Evolutionary conservation across 1,284 basidiomycete species (phyloP).

Genomic region (Stygiomarasmius scandens): DNA sequence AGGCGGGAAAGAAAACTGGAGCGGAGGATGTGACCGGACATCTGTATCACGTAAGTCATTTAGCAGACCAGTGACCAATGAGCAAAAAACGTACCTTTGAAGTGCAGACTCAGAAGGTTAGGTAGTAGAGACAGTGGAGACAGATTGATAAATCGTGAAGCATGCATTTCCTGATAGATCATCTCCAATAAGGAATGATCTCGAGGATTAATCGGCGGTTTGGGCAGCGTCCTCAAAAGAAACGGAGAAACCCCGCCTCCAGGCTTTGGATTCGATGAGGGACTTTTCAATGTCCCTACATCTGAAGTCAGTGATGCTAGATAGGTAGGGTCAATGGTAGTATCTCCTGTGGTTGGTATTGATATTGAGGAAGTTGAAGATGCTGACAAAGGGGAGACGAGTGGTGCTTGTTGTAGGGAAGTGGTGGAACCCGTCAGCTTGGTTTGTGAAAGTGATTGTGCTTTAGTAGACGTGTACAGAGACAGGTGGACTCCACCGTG

Average conservation of each 20-base stretch:
- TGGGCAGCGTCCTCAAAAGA: constrained; percentile 16
- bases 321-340: neutral
- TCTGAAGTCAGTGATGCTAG: neutral
- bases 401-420: neutral
- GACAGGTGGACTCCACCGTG: neutral
- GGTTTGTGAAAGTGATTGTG: neutral
- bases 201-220: constrained; percentile 53
- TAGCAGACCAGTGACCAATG: neutral
- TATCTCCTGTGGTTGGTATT: neutral
- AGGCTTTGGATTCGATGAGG: neutral
- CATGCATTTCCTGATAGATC: constrained; percentile 71
- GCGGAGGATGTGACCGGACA: constrained; percentile 62
- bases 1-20: constrained; percentile 62
- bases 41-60: constrained; percentile 37
- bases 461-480: neutral
- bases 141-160: constrained; percentile 64
- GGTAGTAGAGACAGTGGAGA: constrained; percentile 61
- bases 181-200: constrained; percentile 65
- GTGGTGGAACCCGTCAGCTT: neutral
- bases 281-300: neutral
- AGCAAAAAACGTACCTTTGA: constrained; percentile 47
- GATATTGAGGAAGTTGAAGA: neutral
- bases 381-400: neutral
- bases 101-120: constrained; percentile 59
- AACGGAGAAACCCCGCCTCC: constrained; percentile 10